Conservation (phyloP, 164 flowering plant species). For the Liquidambar formosana region DNA sequence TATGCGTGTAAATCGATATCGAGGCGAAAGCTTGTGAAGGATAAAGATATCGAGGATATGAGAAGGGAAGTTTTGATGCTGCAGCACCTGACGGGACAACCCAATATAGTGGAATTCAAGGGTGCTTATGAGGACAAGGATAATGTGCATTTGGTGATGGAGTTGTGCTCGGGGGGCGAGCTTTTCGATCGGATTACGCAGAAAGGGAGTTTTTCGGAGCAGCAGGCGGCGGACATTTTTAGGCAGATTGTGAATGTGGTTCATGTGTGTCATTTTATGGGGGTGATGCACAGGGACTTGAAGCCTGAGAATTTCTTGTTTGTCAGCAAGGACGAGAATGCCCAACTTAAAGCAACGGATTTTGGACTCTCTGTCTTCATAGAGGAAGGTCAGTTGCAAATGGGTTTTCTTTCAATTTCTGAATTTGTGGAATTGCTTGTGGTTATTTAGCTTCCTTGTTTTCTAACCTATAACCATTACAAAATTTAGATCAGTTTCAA, state of each 20-base stretch:
- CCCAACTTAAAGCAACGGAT: conserved; percentile 75
- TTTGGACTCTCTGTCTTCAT: conserved; percentile 93
- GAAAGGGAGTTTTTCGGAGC: conserved; percentile 67
- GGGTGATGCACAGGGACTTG: conserved; percentile 89
- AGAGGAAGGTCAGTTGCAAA: conserved; percentile 60
- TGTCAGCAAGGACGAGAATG: conserved; percentile 43
- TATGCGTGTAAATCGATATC: conserved; percentile 91
- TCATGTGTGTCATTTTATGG: conserved; percentile 92
- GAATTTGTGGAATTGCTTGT: neutral
- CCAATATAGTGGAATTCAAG: conserved; percentile 78
- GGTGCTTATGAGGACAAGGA: conserved; percentile 80
- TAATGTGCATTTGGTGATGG: conserved; percentile 79
- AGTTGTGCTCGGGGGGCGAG: conserved; percentile 89
- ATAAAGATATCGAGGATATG: conserved; percentile 63
- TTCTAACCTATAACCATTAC: too few species aligned
- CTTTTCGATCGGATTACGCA: conserved; percentile 74
- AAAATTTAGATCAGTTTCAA: too few species aligned
- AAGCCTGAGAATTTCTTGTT: conserved; percentile 95
- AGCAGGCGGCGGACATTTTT: conserved; percentile 61
- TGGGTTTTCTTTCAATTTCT: neutral
- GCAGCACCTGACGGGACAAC: conserved; percentile 79
- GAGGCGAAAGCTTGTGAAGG: conserved; percentile 46
- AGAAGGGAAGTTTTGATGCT: conserved; percentile 70
- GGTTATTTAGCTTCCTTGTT: neutral
- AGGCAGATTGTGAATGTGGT: conserved; percentile 86